Percentiles rank a stretch among this genome's conserved stretches.
These are phyloP conservation scores for Meyerozyma elateridarum DNA, from an alignment of 1,139 yeast species.

Conservation along the genomic window DNA sequence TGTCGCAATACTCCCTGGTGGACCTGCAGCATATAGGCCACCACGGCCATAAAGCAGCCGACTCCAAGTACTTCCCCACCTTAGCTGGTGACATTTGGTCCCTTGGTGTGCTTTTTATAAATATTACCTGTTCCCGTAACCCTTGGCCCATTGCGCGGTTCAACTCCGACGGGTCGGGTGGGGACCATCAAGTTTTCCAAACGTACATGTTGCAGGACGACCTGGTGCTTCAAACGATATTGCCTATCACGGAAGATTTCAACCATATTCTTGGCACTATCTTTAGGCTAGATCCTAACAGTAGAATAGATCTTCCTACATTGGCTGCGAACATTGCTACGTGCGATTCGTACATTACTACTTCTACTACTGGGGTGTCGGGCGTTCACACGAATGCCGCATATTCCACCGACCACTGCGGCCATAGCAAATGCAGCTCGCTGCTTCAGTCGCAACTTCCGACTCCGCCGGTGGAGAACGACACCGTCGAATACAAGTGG, in stretches of 20 bases:
- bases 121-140: constrained; percentile 77
- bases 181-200: constrained; percentile 49
- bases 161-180: constrained; percentile 26
- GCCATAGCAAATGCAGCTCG: too few relatives aligned
- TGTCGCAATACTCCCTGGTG: constrained; percentile 23
- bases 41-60: constrained; percentile 16
- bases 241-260: constrained; percentile 64
- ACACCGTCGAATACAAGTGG: background rate
- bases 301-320: constrained; percentile 50
- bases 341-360: constrained; percentile 41
- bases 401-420: too few relatives aligned
- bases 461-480: too few relatives aligned
- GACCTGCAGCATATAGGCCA: constrained; percentile 13
- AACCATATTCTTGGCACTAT: constrained; percentile 51
- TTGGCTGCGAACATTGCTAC: constrained; percentile 38
- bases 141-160: constrained; percentile 87
- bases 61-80: constrained; percentile 51
- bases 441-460: background rate
- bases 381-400: too few relatives aligned
- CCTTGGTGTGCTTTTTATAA: constrained; percentile 73
- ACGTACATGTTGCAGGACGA: constrained; percentile 33
- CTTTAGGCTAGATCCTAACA: constrained; percentile 58
- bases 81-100: constrained; percentile 87
- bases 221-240: constrained; percentile 36
- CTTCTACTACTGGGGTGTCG: background rate